Percentiles rank a stretch among this genome's conserved stretches.
phyloP scores from a whole-genome alignment of 805 yeast genomes.

The Debaryomyces maramus region DNA sequence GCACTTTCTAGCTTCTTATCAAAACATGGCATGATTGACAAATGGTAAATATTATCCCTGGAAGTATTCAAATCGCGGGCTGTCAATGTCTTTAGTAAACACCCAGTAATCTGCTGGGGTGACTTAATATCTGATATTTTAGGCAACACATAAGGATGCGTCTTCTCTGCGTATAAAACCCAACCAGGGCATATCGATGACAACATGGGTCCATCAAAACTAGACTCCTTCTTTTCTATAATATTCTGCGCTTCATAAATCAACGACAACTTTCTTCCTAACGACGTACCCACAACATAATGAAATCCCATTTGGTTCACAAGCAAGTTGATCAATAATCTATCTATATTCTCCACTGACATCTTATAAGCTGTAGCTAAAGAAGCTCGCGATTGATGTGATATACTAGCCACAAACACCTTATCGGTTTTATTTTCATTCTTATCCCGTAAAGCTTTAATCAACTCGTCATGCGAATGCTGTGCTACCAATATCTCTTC shows the following conservation, averaged over 20 bases:
- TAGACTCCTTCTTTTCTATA: conserved; percentile 43
- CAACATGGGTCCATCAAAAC: conserved; percentile 49
- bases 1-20: conserved; percentile 96
- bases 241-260: conserved; percentile 38
- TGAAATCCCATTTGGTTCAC: conserved; percentile 61
- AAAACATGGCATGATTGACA: conserved; percentile 94
- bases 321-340: conserved; percentile 58
- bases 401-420: conserved; percentile 69
- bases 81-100: conserved; percentile 58
- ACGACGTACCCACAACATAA: conserved; percentile 79
- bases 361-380: conserved; percentile 66
- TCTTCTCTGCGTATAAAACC: conserved; percentile 93
- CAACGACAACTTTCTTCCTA: conserved; percentile 72
- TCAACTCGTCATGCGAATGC: conserved; percentile 81
- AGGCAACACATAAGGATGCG: conserved; percentile 82
- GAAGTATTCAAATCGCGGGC: conserved; percentile 28
- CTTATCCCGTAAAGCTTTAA: conserved; percentile 51
- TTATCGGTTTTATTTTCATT: conserved; percentile 24
- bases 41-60: conserved; percentile 61
- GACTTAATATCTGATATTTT: conserved; percentile 73
- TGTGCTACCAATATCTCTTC: conserved; percentile 90
- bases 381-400: conserved; percentile 86
- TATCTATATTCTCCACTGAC: conserved; percentile 58
- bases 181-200: conserved; percentile 93
- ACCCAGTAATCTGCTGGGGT: conserved; percentile 92